Conservation (phyloP, 345 rosid genomes). For the Bruguiera parviflora region DNA sequence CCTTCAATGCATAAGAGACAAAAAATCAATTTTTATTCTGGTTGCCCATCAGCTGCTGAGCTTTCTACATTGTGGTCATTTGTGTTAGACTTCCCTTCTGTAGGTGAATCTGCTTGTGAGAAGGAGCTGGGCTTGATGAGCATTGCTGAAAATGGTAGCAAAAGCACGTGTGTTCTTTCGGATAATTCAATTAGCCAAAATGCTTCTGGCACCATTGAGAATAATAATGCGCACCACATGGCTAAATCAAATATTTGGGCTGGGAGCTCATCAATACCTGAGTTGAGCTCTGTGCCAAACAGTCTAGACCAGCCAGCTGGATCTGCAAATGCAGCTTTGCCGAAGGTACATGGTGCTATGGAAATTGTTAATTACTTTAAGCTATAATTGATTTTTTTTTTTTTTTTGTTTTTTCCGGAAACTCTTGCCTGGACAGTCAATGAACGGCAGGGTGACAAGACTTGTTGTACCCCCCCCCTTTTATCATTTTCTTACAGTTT, state of each 20-base stretch:
- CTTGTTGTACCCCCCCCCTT: not conserved
- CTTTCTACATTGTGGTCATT: conserved; percentile 91
- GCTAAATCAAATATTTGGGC: conserved; percentile 37
- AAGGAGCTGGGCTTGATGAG: conserved; percentile 83
- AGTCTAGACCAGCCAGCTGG: conserved; percentile 38
- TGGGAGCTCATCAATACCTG: conserved; percentile 43
- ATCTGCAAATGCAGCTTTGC: conserved; percentile 37
- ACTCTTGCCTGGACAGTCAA: not conserved
- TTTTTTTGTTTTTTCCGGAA: not conserved
- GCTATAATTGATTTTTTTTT: not conserved
- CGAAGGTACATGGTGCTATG: conserved; percentile 46
- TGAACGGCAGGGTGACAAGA: not conserved
- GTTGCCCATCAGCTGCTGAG: conserved; percentile 86
- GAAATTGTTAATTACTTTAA: not conserved
- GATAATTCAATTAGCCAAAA: conserved; percentile 38
- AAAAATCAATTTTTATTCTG: conserved; percentile 70
- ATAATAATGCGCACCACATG: conserved; percentile 11
- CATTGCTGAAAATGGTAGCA: conserved; percentile 46
- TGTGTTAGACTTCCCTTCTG: conserved; percentile 46
- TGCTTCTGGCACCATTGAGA: conserved; percentile 27
- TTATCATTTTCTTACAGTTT: not conserved
- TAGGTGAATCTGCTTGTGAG: conserved; percentile 58
- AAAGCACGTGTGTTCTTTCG: conserved; percentile 26
- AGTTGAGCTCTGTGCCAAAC: conserved; percentile 34
- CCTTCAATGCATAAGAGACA: conserved; percentile 68